Conservation (phyloP, 2,329 filamentous ascomycete species). For the Graphiopsis chlorocephala region DNA sequence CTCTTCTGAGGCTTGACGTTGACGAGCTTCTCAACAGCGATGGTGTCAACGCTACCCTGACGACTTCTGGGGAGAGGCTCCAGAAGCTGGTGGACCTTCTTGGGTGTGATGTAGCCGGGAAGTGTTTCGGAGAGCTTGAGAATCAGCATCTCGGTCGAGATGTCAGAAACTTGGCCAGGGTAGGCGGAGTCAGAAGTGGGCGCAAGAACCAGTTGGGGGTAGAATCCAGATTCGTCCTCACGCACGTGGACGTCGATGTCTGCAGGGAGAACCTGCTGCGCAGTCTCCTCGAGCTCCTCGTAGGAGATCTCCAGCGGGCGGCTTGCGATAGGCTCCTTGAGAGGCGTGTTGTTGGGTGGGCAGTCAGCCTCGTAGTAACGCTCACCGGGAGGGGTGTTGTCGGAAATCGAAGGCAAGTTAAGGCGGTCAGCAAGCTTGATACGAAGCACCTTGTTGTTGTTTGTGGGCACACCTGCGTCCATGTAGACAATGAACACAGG, state of each 20-base stretch:
- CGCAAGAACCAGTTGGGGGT: slow-evolving; percentile 36
- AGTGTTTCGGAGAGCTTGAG: slow-evolving; percentile 23
- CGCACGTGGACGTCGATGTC: slow-evolving; percentile 29
- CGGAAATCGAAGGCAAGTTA: slow-evolving; percentile 44
- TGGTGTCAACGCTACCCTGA: slow-evolving; percentile 26
- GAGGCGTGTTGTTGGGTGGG: slow-evolving; percentile 48
- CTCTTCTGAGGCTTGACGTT: slow-evolving; percentile 9
- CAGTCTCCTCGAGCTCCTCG: slow-evolving; percentile 20
- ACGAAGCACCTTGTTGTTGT: slow-evolving; percentile 59
- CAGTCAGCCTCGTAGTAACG: slow-evolving; percentile 53
- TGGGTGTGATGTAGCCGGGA: slow-evolving; percentile 31
- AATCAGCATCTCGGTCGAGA: slow-evolving; percentile 19
- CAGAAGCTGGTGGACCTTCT: slow-evolving; percentile 28
- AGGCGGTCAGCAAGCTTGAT: slow-evolving; percentile 53
- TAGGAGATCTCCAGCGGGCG: slow-evolving; percentile 18
- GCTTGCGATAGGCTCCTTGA: slow-evolving; percentile 42
- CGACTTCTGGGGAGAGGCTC: slow-evolving; percentile 27
- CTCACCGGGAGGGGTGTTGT: slow-evolving; percentile 43
- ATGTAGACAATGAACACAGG: slow-evolving; percentile 54
- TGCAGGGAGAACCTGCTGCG: slow-evolving; percentile 19
- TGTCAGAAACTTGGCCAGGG: slow-evolving; percentile 12
- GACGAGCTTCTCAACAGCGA: slow-evolving; percentile 18
- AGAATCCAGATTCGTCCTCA: slow-evolving; percentile 27
- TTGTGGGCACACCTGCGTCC: slow-evolving; percentile 54
- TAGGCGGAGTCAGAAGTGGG: slow-evolving; percentile 20